Conservation (phyloP, 2,329 filamentous ascomycete species). For the Fusarium gaditjirri region DNA sequence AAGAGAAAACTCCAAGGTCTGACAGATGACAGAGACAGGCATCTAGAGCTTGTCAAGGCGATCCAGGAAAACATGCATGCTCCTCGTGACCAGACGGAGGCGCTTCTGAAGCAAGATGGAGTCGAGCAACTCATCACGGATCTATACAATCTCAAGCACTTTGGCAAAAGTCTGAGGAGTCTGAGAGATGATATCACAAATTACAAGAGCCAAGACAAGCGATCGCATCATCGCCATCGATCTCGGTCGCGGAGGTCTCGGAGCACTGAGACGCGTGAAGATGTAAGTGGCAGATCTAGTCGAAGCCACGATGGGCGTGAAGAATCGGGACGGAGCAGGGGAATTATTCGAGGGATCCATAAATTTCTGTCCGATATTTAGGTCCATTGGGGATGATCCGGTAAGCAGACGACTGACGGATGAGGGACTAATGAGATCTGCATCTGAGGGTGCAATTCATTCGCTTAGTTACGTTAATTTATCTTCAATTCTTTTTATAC, state of each 20-base stretch:
- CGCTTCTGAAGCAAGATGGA: slow-evolving; percentile 4
- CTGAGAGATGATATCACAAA: slow-evolving; percentile 1
- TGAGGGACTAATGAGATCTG: neutral
- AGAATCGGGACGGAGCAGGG: neutral
- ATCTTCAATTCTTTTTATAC: neutral
- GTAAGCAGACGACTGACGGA: neutral
- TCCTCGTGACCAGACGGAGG: neutral
- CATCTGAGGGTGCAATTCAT: neutral
- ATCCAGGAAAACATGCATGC: slow-evolving; percentile 17
- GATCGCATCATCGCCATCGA: neutral
- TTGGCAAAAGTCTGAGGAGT: slow-evolving; percentile 6
- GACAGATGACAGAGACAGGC: neutral
- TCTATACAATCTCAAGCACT: slow-evolving; percentile 26
- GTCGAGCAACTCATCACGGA: neutral
- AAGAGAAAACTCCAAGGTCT: slow-evolving; percentile 9
- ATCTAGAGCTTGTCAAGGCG: slow-evolving; percentile 24
- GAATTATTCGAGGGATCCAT: neutral
- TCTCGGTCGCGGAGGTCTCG: neutral
- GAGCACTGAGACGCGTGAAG: neutral
- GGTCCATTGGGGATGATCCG: rapidly evolving
- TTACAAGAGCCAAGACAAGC: neutral
- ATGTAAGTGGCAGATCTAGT: neutral
- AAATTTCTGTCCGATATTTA: neutral
- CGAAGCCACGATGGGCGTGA: neutral
- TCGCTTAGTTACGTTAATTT: neutral